A percentile compares a stretch with the other conserved stretches of the same genome.
Conservation (phyloP, 1,284 basidiomycete genomes). For the Peniophora sp. region DNA sequence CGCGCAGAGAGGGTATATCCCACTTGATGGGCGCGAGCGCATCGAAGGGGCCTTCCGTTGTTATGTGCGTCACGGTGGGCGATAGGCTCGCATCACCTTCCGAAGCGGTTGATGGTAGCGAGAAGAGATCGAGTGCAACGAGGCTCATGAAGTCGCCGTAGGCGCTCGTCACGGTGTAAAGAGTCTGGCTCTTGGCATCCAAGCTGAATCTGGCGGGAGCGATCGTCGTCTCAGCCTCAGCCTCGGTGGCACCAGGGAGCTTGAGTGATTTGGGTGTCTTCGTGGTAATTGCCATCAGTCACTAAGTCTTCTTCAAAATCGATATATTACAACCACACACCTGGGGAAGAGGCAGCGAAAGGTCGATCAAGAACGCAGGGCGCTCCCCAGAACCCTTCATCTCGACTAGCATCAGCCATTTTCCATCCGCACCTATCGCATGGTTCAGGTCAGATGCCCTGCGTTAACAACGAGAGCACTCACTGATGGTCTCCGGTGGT, state of each 20-base stretch:
- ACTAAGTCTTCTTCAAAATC: too few relatives aligned
- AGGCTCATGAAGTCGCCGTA: conserved; percentile 27
- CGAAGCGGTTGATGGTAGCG: neutral
- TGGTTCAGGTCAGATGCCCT: conserved; percentile 14
- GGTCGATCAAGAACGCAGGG: conserved; percentile 24
- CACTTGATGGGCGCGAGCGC: conserved; percentile 24
- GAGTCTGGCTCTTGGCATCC: conserved; percentile 15
- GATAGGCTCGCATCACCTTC: neutral
- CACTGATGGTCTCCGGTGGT: too few relatives aligned
- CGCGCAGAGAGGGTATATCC: conserved; percentile 16
- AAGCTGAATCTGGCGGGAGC: conserved; percentile 19
- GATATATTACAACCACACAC: too few relatives aligned
- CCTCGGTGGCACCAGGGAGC: conserved; percentile 23
- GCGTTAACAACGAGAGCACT: too few relatives aligned
- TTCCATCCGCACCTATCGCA: conserved; percentile 27
- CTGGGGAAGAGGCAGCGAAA: conserved; percentile 17
- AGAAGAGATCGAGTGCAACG: conserved; percentile 22
- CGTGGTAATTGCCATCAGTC: too few relatives aligned
- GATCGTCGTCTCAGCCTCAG: conserved; percentile 15
- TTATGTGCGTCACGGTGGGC: conserved; percentile 22
- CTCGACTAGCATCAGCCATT: conserved; percentile 21
- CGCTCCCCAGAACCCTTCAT: conserved; percentile 18
- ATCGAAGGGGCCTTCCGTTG: conserved; percentile 20
- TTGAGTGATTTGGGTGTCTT: conserved; percentile 17
- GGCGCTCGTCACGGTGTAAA: conserved; percentile 24